Conservation (phyloP, 805 yeast species). For the Candida loeiensis region DNA sequence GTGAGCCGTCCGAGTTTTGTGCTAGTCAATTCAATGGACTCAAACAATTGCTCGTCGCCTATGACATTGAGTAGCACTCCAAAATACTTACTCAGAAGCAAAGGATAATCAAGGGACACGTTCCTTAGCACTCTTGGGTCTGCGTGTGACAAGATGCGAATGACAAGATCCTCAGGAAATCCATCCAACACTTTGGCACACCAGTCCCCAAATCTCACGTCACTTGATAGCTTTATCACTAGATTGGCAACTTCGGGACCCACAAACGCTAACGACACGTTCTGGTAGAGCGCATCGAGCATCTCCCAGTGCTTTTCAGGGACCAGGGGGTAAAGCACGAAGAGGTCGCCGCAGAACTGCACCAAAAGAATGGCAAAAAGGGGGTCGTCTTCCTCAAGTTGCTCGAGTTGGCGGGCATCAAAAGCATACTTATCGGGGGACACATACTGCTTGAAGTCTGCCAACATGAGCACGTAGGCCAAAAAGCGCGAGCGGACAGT, state of each 20-base stretch:
- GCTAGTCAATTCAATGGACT: constrained; percentile 10
- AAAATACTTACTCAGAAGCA: constrained; percentile 21
- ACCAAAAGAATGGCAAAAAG: constrained; percentile 23
- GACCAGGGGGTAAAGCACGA: constrained; percentile 7
- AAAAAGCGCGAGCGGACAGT: constrained; percentile 19
- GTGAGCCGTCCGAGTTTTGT: constrained; percentile 16
- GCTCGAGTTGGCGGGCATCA: constrained; percentile 13
- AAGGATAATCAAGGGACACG: constrained; percentile 13
- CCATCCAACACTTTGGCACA: not conserved
- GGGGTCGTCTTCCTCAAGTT: constrained; percentile 20
- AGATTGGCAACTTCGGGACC: constrained; percentile 19
- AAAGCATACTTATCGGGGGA: constrained; percentile 11
- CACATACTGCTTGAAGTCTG: constrained; percentile 12
- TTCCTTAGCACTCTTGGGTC: constrained; percentile 16
- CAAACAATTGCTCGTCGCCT: constrained; percentile 16
- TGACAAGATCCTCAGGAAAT: not conserved
- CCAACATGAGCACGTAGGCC: constrained; percentile 16
- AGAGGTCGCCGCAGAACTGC: constrained; percentile 23
- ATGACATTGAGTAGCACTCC: constrained; percentile 24
- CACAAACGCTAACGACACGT: constrained; percentile 8
- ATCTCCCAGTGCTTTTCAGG: constrained; percentile 1
- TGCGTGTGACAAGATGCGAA: constrained; percentile 16
- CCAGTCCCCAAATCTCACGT: constrained; percentile 3
- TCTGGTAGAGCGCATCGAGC: not conserved
- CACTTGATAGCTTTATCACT: constrained; percentile 4